Evolutionary conservation across 768 basidiomycete species (phyloP), one percentile per base, ranked within the genome.

Genomic region (Suillus subalutaceus): DNA sequence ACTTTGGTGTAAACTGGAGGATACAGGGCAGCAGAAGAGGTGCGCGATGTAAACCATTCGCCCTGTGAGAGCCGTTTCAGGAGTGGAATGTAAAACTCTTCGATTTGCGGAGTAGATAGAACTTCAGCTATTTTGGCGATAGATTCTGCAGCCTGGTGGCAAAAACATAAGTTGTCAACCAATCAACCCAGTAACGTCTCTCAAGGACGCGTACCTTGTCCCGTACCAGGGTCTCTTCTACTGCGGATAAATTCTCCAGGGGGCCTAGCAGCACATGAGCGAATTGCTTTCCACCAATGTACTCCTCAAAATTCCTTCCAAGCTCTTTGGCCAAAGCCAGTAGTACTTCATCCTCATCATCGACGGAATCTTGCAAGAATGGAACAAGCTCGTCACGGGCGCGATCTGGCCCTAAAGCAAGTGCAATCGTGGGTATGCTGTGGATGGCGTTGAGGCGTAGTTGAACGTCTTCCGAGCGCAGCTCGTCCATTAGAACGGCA

Each of bases 1-100:
- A 91, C 92, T 74, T 90, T 91, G 38, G 88, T 81, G 76, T 99
- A 99, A 41, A 94, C 93, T 15, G 95, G 90, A 18, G 95, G 87
- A 79, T 93, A 99, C 23, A 99, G 85, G 10, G 97, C 93, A 66
- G 95, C 95, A 46, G 97, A 93, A 30, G 97, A 98, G 48, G 95
- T 97, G 65, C 97, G 88, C 6, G 96, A 96, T 15, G 97, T 99
- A 82, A 99, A 99, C 97, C 97, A 99, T 79, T 99, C 97, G 66
- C 96, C 97, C 65, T 87, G 86, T 3, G 95, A 90, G 62, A 99
- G 85, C 63, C 96, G 89, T 74, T 90, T 92, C 66, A 99, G 78
- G 63, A 99, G 85, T 62, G 97, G 97, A 66, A 99, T 89, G 80
- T 95, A 97, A 77, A 87, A 87, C 74, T 93, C 89, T 79, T 98